Conservation (phyloP, 768 basidiomycete species). For the Auriscalpium orientale region DNA sequence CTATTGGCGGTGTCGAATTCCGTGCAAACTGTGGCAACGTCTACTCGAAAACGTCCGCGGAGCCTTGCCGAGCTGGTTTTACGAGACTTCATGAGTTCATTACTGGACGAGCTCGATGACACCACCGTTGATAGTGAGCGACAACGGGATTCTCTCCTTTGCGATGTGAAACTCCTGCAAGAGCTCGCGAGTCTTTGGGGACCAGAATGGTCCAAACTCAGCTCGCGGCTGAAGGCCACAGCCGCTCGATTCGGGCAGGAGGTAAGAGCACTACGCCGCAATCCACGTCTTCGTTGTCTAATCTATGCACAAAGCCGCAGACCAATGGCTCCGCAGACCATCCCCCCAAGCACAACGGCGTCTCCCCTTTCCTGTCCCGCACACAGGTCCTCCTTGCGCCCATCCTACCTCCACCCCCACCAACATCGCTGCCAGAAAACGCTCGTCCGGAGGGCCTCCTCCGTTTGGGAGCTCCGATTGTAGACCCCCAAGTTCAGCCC, state of each 20-base stretch:
- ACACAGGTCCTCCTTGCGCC: slow-evolving; percentile 57
- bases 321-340: not conserved
- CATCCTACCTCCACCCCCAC: slow-evolving; percentile 38
- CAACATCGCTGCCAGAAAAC: slow-evolving; percentile 12
- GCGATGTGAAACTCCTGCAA: slow-evolving; percentile 17
- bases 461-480: slow-evolving; percentile 42
- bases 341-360: not conserved
- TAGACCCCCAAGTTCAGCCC: slow-evolving; percentile 48
- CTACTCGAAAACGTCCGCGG: slow-evolving; percentile 18
- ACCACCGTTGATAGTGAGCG: no score
- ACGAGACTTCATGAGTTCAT: slow-evolving; percentile 3
- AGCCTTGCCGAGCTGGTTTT: slow-evolving; percentile 15
- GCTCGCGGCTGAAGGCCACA: not conserved
- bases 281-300: not conserved
- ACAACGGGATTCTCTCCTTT: not conserved
- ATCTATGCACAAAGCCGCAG: not conserved
- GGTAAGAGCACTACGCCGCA: no score
- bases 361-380: slow-evolving; percentile 41
- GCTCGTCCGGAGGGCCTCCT: slow-evolving; percentile 38
- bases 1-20: slow-evolving; percentile 46
- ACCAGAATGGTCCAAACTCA: not conserved
- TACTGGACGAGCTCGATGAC: not conserved
- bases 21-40: slow-evolving; percentile 48
- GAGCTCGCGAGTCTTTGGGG: slow-evolving; percentile 10
- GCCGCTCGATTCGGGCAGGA: not conserved